These are phyloP conservation scores for Polyporus arcularius DNA, from an alignment of 768 basidiomycete genomes.

Conservation along the genomic window DNA sequence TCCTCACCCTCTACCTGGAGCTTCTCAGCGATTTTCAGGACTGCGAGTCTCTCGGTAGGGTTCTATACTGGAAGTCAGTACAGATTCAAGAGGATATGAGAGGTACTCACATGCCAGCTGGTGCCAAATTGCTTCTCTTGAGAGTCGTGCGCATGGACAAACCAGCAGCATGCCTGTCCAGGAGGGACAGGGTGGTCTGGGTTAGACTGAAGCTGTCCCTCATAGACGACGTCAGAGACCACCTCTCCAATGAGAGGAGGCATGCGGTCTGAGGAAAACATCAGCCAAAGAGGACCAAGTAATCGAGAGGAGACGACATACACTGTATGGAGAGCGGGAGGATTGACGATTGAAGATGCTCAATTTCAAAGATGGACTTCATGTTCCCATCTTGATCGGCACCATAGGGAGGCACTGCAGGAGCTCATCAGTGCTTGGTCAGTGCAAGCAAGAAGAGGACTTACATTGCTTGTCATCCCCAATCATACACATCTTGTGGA, in stretches of 20 bases:
- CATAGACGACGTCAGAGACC: conserved; percentile 70
- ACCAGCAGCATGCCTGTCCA: conserved; percentile 53
- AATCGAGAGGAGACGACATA: conserved; percentile 34
- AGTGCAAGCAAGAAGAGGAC: conserved; percentile 13
- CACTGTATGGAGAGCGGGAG: conserved; percentile 76
- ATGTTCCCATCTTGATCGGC: conserved; percentile 65
- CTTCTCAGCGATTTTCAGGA: conserved; percentile 56
- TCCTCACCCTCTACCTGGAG: conserved; percentile 51
- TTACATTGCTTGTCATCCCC: conserved; percentile 45
- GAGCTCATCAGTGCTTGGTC: neutral
- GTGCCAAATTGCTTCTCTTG: conserved; percentile 37
- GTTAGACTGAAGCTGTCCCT: conserved; percentile 56
- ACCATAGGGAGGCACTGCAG: conserved; percentile 77
- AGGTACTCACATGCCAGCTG: conserved; percentile 40
- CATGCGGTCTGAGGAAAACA: conserved; percentile 66
- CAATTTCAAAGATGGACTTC: conserved; percentile 78
- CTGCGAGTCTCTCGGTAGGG: conserved; percentile 51
- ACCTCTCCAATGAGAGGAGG: conserved; percentile 76
- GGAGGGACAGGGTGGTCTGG: conserved; percentile 50
- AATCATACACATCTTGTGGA: conserved; percentile 41
- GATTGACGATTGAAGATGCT: conserved; percentile 50
- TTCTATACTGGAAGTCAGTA: conserved; percentile 48
- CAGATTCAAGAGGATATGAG: neutral
- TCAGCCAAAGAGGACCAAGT: conserved; percentile 8
- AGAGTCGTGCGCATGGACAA: conserved; percentile 55